Percentiles rank a stretch among this genome's conserved stretches.
phyloP scores from a whole-genome alignment of 106 monocot species.

The Platanthera zijinensis region DNA sequence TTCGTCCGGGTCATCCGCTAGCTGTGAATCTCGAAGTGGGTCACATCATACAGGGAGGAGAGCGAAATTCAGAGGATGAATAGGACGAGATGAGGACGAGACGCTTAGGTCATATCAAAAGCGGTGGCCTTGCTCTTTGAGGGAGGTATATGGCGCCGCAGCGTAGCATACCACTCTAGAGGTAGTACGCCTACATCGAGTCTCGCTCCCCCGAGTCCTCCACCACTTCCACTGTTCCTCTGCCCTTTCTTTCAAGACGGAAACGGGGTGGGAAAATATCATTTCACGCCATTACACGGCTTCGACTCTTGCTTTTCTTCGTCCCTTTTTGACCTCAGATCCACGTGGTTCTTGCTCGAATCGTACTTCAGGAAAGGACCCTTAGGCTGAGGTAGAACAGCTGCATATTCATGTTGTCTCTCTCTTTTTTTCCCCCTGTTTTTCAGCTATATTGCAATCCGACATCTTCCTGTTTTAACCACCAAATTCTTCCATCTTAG shows the following conservation, averaged over 20 bases:
- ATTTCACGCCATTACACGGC: neutral
- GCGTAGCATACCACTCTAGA: neutral
- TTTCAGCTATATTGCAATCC: neutral
- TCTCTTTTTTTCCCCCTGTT: neutral
- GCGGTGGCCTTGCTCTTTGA: too few relatives aligned
- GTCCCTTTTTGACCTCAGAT: slow-evolving; percentile 2
- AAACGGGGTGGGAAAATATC: neutral
- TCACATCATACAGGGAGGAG: slow-evolving; percentile 3
- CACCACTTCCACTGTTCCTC: neutral
- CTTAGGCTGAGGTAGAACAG: neutral
- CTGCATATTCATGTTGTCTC: neutral
- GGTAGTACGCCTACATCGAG: neutral
- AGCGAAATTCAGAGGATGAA: neutral
- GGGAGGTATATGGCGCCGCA: neutral
- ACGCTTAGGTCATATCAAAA: slow-evolving; percentile 5
- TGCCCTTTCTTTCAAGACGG: neutral
- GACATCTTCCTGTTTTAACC: neutral
- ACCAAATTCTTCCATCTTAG: neutral
- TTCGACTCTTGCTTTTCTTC: slow-evolving; percentile 2
- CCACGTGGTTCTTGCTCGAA: slow-evolving; percentile 3
- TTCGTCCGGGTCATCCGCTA: slow-evolving; percentile 2
- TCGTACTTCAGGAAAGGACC: slow-evolving; percentile 5
- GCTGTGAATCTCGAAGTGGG: slow-evolving; percentile 10
- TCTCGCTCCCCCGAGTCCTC: neutral
- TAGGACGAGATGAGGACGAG: neutral